phyloP scores from a whole-genome alignment of 257 asterid species.

The Fraxinus cuspidata region DNA sequence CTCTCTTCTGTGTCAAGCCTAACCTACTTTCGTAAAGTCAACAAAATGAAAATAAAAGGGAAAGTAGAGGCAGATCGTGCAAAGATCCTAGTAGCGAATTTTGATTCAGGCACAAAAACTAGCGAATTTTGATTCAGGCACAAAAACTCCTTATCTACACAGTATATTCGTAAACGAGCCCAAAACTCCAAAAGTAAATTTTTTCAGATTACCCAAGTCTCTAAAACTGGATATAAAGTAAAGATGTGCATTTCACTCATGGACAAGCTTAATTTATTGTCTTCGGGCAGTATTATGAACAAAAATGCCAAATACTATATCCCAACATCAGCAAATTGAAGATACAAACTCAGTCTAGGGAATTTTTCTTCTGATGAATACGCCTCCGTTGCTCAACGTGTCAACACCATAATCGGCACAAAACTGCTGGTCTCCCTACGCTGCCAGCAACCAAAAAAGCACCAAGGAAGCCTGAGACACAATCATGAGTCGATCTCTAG shows the following conservation, averaged over 20 bases:
- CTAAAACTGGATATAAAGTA: background rate
- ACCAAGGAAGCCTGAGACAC: background rate
- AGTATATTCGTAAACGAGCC: too few relatives aligned
- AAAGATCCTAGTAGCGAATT: too few relatives aligned
- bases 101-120: too few relatives aligned
- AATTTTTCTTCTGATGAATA: constrained; percentile 10
- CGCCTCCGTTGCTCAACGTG: constrained; percentile 14
- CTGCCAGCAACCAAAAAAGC: constrained; percentile 26
- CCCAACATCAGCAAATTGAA: background rate
- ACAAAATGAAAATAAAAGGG: too few relatives aligned
- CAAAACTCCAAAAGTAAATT: background rate
- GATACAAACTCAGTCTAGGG: background rate
- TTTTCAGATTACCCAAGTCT: background rate
- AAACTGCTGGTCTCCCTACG: constrained; percentile 25
- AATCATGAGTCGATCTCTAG: constrained; percentile 5
- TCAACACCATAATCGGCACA: constrained; percentile 9
- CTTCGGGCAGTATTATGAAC: background rate
- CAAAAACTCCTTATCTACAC: too few relatives aligned
- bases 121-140: too few relatives aligned
- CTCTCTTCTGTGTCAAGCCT: too few relatives aligned
- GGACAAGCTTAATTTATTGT: background rate
- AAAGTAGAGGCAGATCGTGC: too few relatives aligned
- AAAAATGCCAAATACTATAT: background rate
- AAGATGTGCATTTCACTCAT: background rate
- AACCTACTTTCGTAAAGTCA: too few relatives aligned